These are phyloP conservation scores for Melaleuca alternifolia DNA, from an alignment of 345 rosid genomes.

Conservation along the genomic window DNA sequence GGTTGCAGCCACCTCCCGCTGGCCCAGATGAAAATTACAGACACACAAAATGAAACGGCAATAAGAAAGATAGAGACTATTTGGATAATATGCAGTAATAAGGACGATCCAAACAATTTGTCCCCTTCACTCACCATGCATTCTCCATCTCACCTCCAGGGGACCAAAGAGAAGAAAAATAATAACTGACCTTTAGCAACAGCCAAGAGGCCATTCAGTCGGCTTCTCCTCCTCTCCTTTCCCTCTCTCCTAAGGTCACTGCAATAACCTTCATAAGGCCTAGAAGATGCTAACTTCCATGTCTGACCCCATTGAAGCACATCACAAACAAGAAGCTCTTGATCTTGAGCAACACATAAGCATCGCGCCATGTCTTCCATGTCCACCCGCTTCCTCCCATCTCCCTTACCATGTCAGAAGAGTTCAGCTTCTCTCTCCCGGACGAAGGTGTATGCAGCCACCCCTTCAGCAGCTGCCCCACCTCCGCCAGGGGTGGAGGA, in stretches of 20 bases:
- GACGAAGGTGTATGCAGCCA: neutral
- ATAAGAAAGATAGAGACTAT: neutral
- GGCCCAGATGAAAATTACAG: neutral
- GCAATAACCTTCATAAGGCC: constrained; percentile 1
- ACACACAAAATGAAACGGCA: neutral
- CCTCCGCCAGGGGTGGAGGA: constrained; percentile 11
- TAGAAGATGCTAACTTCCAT: constrained; percentile 23
- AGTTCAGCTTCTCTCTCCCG: neutral
- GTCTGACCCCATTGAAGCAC: neutral
- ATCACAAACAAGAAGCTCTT: neutral
- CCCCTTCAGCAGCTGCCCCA: constrained; percentile 5
- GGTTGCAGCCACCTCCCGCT: neutral
- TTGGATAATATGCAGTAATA: neutral
- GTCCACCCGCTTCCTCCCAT: constrained; percentile 38
- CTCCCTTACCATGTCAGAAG: constrained; percentile 1
- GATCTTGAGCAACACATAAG: neutral
- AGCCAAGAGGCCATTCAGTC: constrained; percentile 31
- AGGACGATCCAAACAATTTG: neutral
- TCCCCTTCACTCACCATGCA: neutral
- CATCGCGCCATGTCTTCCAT: constrained; percentile 21
- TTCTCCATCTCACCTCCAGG: neutral
- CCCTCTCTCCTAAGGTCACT: constrained; percentile 12
- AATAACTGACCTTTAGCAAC: constrained; percentile 35
- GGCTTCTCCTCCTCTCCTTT: neutral
- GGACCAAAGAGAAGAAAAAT: neutral